These are phyloP conservation scores for Cladophialophora exuberans DNA, from an alignment of 2,329 filamentous ascomycete species.

Conservation along the genomic window DNA sequence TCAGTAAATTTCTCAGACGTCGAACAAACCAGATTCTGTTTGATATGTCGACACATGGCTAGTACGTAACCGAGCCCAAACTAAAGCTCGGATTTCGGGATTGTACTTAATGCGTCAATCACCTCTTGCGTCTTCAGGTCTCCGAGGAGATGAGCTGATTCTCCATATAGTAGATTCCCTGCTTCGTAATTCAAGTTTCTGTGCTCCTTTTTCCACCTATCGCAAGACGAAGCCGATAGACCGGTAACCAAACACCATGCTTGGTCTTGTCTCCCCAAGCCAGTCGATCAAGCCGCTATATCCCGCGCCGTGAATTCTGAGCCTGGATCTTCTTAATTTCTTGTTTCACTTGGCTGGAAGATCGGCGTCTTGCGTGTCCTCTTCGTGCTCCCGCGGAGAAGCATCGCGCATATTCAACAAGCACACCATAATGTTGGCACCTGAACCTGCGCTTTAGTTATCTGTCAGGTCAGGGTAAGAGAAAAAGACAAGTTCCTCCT, in stretches of 20 bases:
- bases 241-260: background rate
- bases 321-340: background rate
- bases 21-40: background rate
- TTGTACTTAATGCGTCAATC: constrained; percentile 1
- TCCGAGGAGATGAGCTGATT: constrained; percentile 5
- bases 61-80: background rate
- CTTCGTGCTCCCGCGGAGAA: background rate
- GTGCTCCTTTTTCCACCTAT: background rate
- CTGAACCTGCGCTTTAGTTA: background rate
- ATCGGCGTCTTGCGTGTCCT: background rate
- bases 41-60: background rate
- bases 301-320: background rate
- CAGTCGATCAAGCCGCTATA: background rate
- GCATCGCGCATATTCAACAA: background rate
- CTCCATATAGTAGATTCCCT: background rate
- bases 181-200: background rate
- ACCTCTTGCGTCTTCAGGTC: background rate
- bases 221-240: background rate
- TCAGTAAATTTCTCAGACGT: background rate
- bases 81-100: background rate
- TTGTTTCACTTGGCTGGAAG: background rate
- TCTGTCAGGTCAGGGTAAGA: background rate
- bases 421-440: background rate
- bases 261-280: background rate
- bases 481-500: background rate